phyloP scores from a whole-genome alignment of 192 early-diverging fungal species.

The Backusella tarrabulga region DNA sequence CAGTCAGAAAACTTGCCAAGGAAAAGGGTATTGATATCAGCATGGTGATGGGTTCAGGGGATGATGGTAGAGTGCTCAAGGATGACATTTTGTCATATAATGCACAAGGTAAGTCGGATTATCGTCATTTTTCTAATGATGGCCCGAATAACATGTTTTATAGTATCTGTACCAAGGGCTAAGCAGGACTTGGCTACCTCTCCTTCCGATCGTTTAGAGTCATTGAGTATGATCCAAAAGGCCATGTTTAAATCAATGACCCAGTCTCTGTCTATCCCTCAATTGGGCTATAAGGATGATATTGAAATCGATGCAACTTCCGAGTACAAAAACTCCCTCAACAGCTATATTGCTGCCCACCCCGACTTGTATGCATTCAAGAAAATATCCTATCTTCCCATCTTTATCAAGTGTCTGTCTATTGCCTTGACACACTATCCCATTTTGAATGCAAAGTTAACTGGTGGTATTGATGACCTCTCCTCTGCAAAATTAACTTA shows the following conservation, averaged over 20 bases:
- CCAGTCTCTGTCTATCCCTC: conserved; percentile 85
- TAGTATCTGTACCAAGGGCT: neutral
- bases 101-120: neutral
- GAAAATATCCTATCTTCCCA: conserved; percentile 93
- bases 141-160: neutral
- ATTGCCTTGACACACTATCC: conserved; percentile 82
- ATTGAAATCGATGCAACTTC: conserved; percentile 73
- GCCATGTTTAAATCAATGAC: conserved; percentile 98
- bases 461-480: conserved; percentile 40
- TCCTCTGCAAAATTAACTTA: conserved; percentile 62
- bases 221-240: conserved; percentile 66
- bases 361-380: conserved; percentile 50
- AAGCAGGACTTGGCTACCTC: neutral
- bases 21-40: conserved; percentile 78
- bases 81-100: conserved; percentile 79
- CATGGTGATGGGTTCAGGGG: conserved; percentile 76
- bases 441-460: conserved; percentile 77
- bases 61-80: conserved; percentile 85
- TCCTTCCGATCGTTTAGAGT: conserved; percentile 16
- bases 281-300: conserved; percentile 94
- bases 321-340: conserved; percentile 64
- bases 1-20: conserved; percentile 82
- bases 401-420: conserved; percentile 90
- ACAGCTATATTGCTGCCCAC: conserved; percentile 53
- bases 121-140: neutral